Evolutionary conservation across 2,329 filamentous ascomycete genomes (phyloP).

Genomic region (Colletotrichum truncatum): DNA sequence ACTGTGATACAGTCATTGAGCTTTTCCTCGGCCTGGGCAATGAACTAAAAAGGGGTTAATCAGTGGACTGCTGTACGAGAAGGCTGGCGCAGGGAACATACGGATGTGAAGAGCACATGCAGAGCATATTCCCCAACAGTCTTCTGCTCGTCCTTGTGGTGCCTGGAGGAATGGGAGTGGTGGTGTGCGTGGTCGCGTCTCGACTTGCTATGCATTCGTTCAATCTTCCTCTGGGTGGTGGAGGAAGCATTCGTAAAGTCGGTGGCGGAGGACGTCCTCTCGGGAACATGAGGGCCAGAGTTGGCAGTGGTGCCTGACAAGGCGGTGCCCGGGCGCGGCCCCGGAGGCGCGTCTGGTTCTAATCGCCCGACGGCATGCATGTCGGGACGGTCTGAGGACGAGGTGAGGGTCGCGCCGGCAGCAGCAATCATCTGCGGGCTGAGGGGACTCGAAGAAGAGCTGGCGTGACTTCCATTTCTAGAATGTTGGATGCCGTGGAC

Average conservation of each 20-base stretch:
- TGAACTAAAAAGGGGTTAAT: slow-evolving; percentile 68
- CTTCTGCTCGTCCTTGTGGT: slow-evolving; percentile 78
- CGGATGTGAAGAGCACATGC: slow-evolving; percentile 94
- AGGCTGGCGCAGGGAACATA: slow-evolving; percentile 49
- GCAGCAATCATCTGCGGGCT: slow-evolving; percentile 87
- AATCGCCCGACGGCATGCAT: slow-evolving; percentile 56
- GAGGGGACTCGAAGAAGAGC: slow-evolving; percentile 82
- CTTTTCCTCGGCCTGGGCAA: slow-evolving; percentile 95
- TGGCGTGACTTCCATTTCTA: slow-evolving; percentile 86
- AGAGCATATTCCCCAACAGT: slow-evolving; percentile 98
- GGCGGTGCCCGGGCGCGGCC: slow-evolving; percentile 55
- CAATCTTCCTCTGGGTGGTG: slow-evolving; percentile 61
- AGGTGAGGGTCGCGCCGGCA: slow-evolving; percentile 60
- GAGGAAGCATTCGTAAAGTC: slow-evolving; percentile 54
- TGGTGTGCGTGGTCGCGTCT: slow-evolving; percentile 79
- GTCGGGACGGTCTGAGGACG: slow-evolving; percentile 60
- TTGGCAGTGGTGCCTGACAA: slow-evolving; percentile 54
- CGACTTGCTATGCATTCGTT: slow-evolving; percentile 72
- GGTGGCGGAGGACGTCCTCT: slow-evolving; percentile 56
- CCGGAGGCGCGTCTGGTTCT: slow-evolving; percentile 52
- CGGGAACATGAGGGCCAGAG: slow-evolving; percentile 44
- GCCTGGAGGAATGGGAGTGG: slow-evolving; percentile 78
- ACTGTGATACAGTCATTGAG: slow-evolving; percentile 87
- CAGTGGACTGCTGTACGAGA: slow-evolving; percentile 36
- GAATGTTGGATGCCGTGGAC: slow-evolving; percentile 96